phyloP scores from a whole-genome alignment of 2,329 filamentous ascomycete genomes.

The Plenodomus tracheiphilus region DNA sequence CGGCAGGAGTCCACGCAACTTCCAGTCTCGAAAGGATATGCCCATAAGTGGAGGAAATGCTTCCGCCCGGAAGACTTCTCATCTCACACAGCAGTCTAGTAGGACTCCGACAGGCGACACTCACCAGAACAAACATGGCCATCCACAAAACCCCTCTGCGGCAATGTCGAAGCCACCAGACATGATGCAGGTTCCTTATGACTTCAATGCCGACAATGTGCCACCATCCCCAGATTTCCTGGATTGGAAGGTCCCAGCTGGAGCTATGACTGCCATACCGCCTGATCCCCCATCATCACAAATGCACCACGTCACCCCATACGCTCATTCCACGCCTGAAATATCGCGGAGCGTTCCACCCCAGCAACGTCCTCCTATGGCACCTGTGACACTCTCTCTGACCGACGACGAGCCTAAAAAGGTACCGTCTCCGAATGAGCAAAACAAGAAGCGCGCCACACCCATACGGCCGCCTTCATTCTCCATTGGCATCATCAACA shows the following conservation, averaged over 20 bases:
- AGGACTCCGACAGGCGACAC: slow-evolving; percentile 44
- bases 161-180: slow-evolving; percentile 38
- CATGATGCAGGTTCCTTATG: slow-evolving; percentile 46
- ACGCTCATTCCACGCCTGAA: slow-evolving; percentile 59
- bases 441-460: slow-evolving; percentile 38
- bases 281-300: slow-evolving; percentile 43
- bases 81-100: slow-evolving; percentile 40
- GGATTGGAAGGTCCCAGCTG: slow-evolving; percentile 49
- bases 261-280: slow-evolving; percentile 50
- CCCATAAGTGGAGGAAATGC: slow-evolving; percentile 79
- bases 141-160: slow-evolving; percentile 25
- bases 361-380: slow-evolving; percentile 46
- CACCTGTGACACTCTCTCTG: slow-evolving; percentile 59
- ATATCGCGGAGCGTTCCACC: slow-evolving; percentile 46
- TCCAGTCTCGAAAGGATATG: slow-evolving; percentile 91
- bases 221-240: slow-evolving; percentile 48
- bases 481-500: slow-evolving; percentile 56
- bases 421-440: slow-evolving; percentile 40
- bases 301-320: slow-evolving; percentile 43
- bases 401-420: slow-evolving; percentile 58
- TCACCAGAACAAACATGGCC: slow-evolving; percentile 32
- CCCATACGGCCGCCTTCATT: slow-evolving; percentile 51
- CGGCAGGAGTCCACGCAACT: slow-evolving; percentile 90
- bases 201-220: slow-evolving; percentile 47
- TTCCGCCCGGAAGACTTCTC: slow-evolving; percentile 67